phyloP scores from a whole-genome alignment of 495 filamentous ascomycete genomes.

The Extremus antarcticus region DNA sequence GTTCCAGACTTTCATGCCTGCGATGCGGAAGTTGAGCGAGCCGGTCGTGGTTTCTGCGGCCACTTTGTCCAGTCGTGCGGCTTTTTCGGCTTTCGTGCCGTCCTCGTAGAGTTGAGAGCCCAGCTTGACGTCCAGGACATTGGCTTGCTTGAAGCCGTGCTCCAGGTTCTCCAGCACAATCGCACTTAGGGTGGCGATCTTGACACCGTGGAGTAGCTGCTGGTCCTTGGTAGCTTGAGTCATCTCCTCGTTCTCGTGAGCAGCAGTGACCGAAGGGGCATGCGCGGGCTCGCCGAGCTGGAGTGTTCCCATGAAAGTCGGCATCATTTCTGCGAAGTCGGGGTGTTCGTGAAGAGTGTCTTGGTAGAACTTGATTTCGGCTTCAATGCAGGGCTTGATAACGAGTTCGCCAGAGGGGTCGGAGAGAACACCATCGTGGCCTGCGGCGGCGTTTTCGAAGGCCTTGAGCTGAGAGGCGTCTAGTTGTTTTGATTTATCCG shows the following conservation, averaged over 20 bases:
- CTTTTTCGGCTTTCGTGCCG: constrained; percentile 66
- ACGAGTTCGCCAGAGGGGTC: constrained; percentile 75
- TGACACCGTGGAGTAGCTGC: constrained; percentile 24
- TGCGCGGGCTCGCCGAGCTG: constrained; percentile 40
- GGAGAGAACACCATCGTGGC: constrained; percentile 88
- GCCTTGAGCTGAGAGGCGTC: constrained; percentile 42
- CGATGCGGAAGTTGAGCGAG: constrained; percentile 73
- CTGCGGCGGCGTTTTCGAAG: constrained; percentile 76
- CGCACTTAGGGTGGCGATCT: constrained; percentile 54
- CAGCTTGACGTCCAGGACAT: constrained; percentile 92
- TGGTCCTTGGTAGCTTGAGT: constrained; percentile 3
- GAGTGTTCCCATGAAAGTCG: constrained; percentile 72
- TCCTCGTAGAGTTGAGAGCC: constrained; percentile 80
- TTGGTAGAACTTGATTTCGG: constrained; percentile 90
- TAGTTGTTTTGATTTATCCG: constrained; percentile 14
- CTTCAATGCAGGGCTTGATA: constrained; percentile 84
- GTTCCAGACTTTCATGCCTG: constrained; percentile 88
- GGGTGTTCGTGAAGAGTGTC: constrained; percentile 53
- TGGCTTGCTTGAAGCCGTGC: constrained; percentile 69
- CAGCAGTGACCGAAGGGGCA: constrained; percentile 37
- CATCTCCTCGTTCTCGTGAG: constrained; percentile 1
- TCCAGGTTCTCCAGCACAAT: constrained; percentile 85
- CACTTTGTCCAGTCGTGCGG: constrained; percentile 67
- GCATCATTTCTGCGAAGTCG: constrained; percentile 67
- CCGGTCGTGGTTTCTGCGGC: constrained; percentile 68